phyloP scores from a whole-genome alignment of 441 rosid species.

The Euphorbia corollata region DNA sequence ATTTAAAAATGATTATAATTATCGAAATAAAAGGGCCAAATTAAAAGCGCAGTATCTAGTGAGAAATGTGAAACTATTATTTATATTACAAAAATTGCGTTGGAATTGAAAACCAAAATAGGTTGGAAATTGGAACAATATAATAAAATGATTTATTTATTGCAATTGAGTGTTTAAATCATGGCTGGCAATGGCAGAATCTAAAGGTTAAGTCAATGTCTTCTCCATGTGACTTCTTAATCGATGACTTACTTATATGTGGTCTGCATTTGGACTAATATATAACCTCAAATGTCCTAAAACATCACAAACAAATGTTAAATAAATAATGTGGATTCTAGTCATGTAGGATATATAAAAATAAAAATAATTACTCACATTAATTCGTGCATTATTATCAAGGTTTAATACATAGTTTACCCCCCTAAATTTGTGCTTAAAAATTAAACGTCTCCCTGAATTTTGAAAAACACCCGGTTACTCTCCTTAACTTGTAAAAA shows the following conservation, averaged over 20 bases:
- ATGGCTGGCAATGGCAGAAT: slow-evolving; percentile 6
- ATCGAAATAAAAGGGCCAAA: too few relatives aligned
- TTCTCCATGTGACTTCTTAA: slow-evolving; percentile 11
- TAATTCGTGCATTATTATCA: not conserved
- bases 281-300: too few relatives aligned
- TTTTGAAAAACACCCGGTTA: too few relatives aligned
- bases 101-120: not conserved
- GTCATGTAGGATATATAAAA: too few relatives aligned
- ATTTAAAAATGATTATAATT: too few relatives aligned
- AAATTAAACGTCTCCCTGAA: too few relatives aligned
- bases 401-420: too few relatives aligned
- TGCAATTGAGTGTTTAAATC: not conserved
- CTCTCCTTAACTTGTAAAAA: too few relatives aligned
- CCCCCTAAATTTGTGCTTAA: too few relatives aligned
- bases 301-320: not conserved
- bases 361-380: not conserved
- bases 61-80: too few relatives aligned
- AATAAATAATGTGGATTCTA: not conserved
- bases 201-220: slow-evolving; percentile 11
- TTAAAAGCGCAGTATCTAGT: too few relatives aligned
- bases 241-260: not conserved
- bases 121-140: not conserved
- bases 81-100: too few relatives aligned
- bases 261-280: slow-evolving; percentile 7
- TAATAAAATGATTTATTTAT: not conserved